Conservation (phyloP, 371 early-diverging fungal species). For the Nematocida sp. region DNA sequence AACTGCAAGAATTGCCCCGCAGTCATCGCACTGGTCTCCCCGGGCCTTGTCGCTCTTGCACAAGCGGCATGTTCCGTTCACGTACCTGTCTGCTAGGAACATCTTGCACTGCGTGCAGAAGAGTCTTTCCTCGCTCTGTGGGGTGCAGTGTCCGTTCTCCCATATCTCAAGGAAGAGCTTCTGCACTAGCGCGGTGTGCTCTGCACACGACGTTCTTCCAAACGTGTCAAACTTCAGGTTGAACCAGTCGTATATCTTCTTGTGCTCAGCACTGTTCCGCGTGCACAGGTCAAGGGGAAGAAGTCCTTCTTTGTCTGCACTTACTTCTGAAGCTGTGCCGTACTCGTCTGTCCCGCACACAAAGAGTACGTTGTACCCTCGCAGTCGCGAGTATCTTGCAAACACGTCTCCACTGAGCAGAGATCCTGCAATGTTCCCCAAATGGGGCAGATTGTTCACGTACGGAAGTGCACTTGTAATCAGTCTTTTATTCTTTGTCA, state of each 20-base stretch:
- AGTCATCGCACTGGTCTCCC: slow-evolving; percentile 98
- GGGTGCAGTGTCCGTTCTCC: slow-evolving; percentile 70
- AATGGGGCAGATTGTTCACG: slow-evolving; percentile 97
- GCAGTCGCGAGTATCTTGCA: slow-evolving; percentile 80
- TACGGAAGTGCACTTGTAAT: slow-evolving; percentile 97
- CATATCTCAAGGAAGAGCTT: slow-evolving; percentile 77
- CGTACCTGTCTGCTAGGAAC: slow-evolving; percentile 96
- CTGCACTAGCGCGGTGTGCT: slow-evolving; percentile 83
- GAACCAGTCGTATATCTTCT: slow-evolving; percentile 87
- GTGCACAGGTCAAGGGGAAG: slow-evolving; percentile 82
- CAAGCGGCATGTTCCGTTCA: slow-evolving; percentile 85
- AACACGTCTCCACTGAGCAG: slow-evolving; percentile 93
- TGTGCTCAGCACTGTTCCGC: slow-evolving; percentile 82
- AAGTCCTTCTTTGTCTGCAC: slow-evolving; percentile 69
- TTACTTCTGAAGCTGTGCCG: slow-evolving; percentile 98
- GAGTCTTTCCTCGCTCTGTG: slow-evolving; percentile 75
- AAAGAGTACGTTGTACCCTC: slow-evolving; percentile 79
- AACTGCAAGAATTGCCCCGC: slow-evolving; percentile 81
- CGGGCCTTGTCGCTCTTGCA: slow-evolving; percentile 74
- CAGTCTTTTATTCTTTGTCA: slow-evolving; percentile 63
- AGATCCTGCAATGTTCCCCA: slow-evolving; percentile 97
- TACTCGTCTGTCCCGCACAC: slow-evolving; percentile 99
- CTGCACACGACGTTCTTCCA: slow-evolving; percentile 82
- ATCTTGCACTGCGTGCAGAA: slow-evolving; percentile 83
- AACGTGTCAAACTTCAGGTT: slow-evolving; percentile 84